Evolutionary conservation across 1,284 basidiomycete species (phyloP).

Genomic region (Trichosporon sp.): DNA sequence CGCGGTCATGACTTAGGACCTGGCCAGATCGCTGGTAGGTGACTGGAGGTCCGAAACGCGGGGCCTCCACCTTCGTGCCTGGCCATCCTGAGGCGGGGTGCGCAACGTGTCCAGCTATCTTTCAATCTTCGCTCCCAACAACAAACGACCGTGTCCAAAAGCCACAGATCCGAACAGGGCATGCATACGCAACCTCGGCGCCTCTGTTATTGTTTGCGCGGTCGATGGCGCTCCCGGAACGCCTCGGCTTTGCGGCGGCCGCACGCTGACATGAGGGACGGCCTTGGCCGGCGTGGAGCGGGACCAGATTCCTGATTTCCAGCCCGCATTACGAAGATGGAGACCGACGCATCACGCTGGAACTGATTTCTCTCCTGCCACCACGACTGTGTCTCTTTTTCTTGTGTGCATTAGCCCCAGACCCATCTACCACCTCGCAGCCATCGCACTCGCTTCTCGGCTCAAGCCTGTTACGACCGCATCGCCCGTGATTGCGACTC

Average conservation of each 20-base stretch:
- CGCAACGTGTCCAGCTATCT: conserved; percentile 10
- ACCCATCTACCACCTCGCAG: not conserved
- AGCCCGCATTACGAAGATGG: not conserved
- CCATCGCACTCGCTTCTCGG: not conserved
- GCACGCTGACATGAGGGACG: not conserved
- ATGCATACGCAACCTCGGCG: not conserved
- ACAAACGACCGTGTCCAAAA: not conserved
- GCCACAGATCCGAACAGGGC: not conserved
- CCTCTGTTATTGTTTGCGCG: not conserved
- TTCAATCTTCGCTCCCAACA: not conserved
- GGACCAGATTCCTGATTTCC: conserved; percentile 12
- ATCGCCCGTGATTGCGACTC: not conserved
- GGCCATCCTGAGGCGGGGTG: not conserved
- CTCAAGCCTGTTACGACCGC: not conserved
- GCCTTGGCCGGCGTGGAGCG: conserved; percentile 1
- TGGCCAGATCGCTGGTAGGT: not conserved
- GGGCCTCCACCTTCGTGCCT: conserved; percentile 16
- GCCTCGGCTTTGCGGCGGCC: not conserved
- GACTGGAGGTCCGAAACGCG: not conserved
- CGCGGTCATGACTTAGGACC: not conserved
- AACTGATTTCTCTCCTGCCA: not conserved
- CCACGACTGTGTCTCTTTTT: not conserved
- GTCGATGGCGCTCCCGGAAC: not conserved
- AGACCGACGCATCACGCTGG: conserved; percentile 10
- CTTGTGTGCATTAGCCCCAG: not conserved